Conservation (phyloP, 441 rosid genomes). For the Pelargonium citronellum region DNA sequence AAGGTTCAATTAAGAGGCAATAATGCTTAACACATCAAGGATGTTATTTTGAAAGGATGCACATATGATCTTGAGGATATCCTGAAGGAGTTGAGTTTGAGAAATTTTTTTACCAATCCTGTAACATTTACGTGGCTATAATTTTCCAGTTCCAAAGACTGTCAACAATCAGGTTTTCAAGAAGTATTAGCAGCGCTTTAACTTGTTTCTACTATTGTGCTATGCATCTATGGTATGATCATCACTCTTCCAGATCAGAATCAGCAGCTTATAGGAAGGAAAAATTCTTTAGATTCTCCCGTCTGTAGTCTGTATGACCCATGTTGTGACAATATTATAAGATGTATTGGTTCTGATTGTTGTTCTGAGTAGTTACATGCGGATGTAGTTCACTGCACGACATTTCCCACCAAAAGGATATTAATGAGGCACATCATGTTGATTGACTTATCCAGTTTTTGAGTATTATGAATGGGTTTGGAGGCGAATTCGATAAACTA, state of each 20-base stretch:
- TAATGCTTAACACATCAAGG: constrained; percentile 12
- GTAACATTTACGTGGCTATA: constrained; percentile 11
- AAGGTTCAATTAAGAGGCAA: constrained; percentile 26
- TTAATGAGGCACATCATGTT: constrained; percentile 25
- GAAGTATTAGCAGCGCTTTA: constrained; percentile 11
- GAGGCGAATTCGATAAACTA: constrained; percentile 23
- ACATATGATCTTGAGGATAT: constrained; percentile 13
- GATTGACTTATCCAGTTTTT: constrained; percentile 24
- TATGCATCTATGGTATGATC: constrained; percentile 14
- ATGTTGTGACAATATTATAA: constrained; percentile 21
- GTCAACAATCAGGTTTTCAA: constrained; percentile 14
- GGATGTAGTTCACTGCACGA: constrained; percentile 14
- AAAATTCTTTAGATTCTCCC: constrained; percentile 11
- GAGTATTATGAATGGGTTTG: constrained; percentile 15
- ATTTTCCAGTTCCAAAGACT: constrained; percentile 17
- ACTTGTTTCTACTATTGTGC: background rate
- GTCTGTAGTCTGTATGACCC: constrained; percentile 13
- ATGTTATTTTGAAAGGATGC: constrained; percentile 17
- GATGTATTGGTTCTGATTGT: constrained; percentile 26
- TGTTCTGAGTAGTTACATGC: constrained; percentile 15
- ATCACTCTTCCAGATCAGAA: background rate
- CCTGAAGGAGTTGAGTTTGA: constrained; percentile 9
- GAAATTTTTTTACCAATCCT: constrained; percentile 15
- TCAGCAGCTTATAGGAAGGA: constrained; percentile 18
- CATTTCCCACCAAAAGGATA: constrained; percentile 22